Evolutionary conservation across 768 basidiomycete genomes (phyloP).

Genomic region (Pisolithus microcarpus): DNA sequence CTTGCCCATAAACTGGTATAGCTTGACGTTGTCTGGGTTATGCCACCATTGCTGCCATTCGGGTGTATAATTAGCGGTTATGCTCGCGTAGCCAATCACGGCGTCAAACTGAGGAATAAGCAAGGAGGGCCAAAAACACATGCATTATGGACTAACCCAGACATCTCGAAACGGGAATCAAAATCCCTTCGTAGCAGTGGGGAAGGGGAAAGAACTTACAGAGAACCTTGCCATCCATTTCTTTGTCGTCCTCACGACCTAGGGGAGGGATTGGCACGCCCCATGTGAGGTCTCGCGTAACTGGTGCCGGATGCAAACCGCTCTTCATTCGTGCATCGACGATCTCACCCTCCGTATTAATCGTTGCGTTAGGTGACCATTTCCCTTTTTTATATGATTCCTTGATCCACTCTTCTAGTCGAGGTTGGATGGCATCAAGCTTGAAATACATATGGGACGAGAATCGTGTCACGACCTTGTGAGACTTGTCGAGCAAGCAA

Average conservation of each 20-base stretch:
- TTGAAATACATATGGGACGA: conserved; percentile 91
- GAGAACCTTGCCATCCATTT: conserved; percentile 91
- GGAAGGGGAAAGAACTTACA: conserved; percentile 50
- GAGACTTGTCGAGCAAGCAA: conserved; percentile 79
- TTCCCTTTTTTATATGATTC: conserved; percentile 70
- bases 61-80: conserved; percentile 89
- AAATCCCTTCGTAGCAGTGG: neutral
- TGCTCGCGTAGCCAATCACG: conserved; percentile 93
- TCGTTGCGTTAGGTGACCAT: conserved; percentile 91
- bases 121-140: neutral
- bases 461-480: conserved; percentile 64
- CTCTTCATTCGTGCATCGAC: conserved; percentile 82
- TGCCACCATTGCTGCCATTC: conserved; percentile 99
- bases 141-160: conserved; percentile 59
- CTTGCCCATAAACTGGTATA: conserved; percentile 99
- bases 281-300: conserved; percentile 94
- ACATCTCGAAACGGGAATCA: conserved; percentile 54
- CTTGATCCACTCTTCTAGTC: conserved; percentile 84
- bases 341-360: conserved; percentile 81
- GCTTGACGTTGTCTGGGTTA: conserved; percentile 76
- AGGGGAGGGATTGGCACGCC: conserved; percentile 84
- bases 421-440: conserved; percentile 75
- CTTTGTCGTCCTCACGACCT: conserved; percentile 66
- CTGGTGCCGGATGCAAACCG: conserved; percentile 81
- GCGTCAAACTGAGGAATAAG: conserved; percentile 75